phyloP scores from a whole-genome alignment of 2,329 filamentous ascomycete species.

The Nigrospora sphaerica region DNA sequence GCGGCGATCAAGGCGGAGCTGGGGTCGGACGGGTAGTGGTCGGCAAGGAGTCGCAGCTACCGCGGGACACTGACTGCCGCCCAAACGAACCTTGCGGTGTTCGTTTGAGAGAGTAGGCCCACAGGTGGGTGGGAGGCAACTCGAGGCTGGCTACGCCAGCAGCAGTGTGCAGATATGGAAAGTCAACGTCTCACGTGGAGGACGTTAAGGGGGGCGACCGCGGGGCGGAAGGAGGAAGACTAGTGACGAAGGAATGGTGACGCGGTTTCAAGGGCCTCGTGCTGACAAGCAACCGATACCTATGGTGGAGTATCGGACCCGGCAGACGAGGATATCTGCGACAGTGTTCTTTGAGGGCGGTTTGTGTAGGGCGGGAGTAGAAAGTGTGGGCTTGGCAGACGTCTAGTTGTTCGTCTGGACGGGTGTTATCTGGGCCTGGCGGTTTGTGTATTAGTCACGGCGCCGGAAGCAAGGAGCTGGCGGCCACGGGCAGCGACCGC shows the following conservation, averaged over 20 bases:
- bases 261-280: slow-evolving; percentile 53
- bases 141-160: slow-evolving; percentile 84
- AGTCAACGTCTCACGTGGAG: slow-evolving; percentile 57
- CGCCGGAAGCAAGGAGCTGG: not conserved
- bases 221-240: slow-evolving; percentile 76
- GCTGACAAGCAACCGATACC: slow-evolving; percentile 76
- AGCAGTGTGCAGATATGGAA: slow-evolving; percentile 44
- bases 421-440: slow-evolving; percentile 47
- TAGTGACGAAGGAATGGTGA: slow-evolving; percentile 84
- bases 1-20: slow-evolving; percentile 12
- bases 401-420: slow-evolving; percentile 19
- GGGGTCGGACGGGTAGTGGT: slow-evolving; percentile 9
- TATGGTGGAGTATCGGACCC: slow-evolving; percentile 73
- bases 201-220: slow-evolving; percentile 88
- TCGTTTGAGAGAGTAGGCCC: slow-evolving; percentile 97
- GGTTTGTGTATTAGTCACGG: not conserved
- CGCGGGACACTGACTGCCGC: slow-evolving; percentile 95
- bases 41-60: slow-evolving; percentile 36
- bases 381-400: not conserved
- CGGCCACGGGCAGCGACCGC: no score
- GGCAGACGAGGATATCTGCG: slow-evolving; percentile 67
- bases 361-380: slow-evolving; percentile 2
- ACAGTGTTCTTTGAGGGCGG: slow-evolving; percentile 9
- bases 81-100: slow-evolving; percentile 94
- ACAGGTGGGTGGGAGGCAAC: slow-evolving; percentile 58